Percentiles rank a stretch among this genome's conserved stretches.
These are phyloP conservation scores for Lepidium didymum DNA, from an alignment of 345 rosid genomes.

Conservation along the genomic window DNA sequence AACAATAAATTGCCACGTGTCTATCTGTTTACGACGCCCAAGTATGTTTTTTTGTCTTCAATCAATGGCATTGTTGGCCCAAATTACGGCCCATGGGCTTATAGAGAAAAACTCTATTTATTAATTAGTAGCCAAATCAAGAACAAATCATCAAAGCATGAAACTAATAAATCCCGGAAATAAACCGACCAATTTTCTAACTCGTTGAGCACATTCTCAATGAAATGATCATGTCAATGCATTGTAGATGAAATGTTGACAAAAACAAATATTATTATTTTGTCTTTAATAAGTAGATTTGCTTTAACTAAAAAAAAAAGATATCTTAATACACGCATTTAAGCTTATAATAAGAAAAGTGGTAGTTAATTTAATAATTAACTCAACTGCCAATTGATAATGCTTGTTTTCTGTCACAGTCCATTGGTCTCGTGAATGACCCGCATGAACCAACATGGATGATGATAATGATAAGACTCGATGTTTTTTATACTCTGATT, in stretches of 20 bases:
- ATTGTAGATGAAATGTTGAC: neutral
- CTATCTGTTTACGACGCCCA: neutral
- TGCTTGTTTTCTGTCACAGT: conserved; percentile 20
- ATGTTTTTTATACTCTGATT: neutral
- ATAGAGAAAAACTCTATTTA: neutral
- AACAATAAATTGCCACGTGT: conserved; percentile 9
- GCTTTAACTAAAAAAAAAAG: neutral
- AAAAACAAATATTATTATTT: neutral
- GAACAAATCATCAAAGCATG: neutral
- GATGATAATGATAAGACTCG: neutral
- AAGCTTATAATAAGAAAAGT: conserved; percentile 1
- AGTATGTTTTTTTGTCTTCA: neutral
- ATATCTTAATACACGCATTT: neutral
- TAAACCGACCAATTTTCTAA: neutral
- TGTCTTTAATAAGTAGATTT: neutral
- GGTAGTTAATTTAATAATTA: neutral
- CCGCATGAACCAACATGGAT: conserved; percentile 26
- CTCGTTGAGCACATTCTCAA: neutral
- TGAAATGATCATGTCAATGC: neutral
- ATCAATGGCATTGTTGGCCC: neutral
- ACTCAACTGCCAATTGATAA: conserved; percentile 2
- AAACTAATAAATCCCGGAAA: neutral
- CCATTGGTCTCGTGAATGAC: conserved; percentile 17
- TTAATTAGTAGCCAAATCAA: too few relatives aligned
- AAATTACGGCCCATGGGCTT: conserved; percentile 2